A percentile compares a stretch with the other conserved stretches of the same genome.
Conservation (phyloP, 306 rosid genomes). For the Prunus mume region DNA sequence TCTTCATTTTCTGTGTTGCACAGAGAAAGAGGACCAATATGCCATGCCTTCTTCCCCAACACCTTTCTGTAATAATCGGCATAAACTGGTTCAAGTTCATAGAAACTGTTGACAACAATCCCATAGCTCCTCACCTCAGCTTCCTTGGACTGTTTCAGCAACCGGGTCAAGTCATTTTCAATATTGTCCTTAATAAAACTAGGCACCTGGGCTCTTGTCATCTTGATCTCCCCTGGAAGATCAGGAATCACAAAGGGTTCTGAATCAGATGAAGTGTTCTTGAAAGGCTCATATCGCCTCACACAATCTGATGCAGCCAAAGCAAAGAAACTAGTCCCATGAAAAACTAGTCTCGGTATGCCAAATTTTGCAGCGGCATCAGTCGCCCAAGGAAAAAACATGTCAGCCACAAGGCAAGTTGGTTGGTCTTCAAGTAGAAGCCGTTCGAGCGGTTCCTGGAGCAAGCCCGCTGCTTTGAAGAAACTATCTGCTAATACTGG, state of each 20-base stretch:
- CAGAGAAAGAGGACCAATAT: constrained; percentile 35
- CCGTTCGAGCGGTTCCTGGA: constrained; percentile 37
- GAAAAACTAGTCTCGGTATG: constrained; percentile 57
- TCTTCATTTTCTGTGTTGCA: constrained; percentile 13
- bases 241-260: constrained; percentile 48
- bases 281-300: constrained; percentile 38
- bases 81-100: constrained; percentile 33
- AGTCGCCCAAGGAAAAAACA: constrained; percentile 43
- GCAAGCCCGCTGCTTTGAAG: constrained; percentile 28
- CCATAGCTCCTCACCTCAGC: constrained; percentile 20
- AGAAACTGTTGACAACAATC: constrained; percentile 31
- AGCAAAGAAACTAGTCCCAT: constrained; percentile 48
- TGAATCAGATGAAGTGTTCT: constrained; percentile 27
- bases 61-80: constrained; percentile 33
- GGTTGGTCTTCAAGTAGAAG: constrained; percentile 38
- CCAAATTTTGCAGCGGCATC: constrained; percentile 44
- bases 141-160: not conserved
- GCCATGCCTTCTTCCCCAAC: constrained; percentile 31
- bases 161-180: not conserved
- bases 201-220: constrained; percentile 37
- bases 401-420: constrained; percentile 43
- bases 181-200: not conserved
- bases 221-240: constrained; percentile 42
- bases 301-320: constrained; percentile 25
- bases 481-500: not conserved